Conservation (phyloP, 164 flowering plant genomes). For the Echeveria elegans region DNA sequence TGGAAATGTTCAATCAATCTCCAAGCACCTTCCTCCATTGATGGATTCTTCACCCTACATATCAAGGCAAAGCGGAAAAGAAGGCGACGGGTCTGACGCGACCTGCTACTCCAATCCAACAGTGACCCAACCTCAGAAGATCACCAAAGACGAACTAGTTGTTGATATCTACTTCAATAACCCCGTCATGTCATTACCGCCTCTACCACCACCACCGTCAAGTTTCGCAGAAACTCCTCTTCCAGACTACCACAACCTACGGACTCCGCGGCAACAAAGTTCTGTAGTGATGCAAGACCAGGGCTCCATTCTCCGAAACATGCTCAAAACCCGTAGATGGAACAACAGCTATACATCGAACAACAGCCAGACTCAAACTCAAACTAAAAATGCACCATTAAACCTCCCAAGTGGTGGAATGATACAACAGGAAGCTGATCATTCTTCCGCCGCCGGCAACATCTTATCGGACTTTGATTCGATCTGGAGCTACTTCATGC, state of each 20-base stretch:
- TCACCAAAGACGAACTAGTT: background rate
- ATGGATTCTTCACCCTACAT: slow-evolving; percentile 10
- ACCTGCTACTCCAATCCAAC: slow-evolving; percentile 2
- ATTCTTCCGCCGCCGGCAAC: background rate
- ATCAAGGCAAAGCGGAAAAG: background rate
- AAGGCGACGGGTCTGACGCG: slow-evolving; percentile 4
- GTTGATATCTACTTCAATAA: background rate
- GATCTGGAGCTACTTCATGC: background rate
- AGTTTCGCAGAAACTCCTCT: background rate
- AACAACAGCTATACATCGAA: background rate
- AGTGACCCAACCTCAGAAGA: background rate
- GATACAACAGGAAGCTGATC: background rate
- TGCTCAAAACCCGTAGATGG: slow-evolving; percentile 2
- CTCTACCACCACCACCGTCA: background rate
- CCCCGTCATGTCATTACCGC: background rate
- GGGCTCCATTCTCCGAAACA: slow-evolving; percentile 1
- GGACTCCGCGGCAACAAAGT: background rate
- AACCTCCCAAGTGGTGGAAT: background rate
- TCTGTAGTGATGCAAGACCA: slow-evolving; percentile 2
- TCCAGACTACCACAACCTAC: background rate
- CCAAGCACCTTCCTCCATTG: slow-evolving; percentile 3
- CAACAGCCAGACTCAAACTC: background rate
- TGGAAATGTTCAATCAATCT: background rate
- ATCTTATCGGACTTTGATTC: background rate
- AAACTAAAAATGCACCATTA: no score